phyloP scores from a whole-genome alignment of 768 basidiomycete species.

The Russula griseocarnosa region DNA sequence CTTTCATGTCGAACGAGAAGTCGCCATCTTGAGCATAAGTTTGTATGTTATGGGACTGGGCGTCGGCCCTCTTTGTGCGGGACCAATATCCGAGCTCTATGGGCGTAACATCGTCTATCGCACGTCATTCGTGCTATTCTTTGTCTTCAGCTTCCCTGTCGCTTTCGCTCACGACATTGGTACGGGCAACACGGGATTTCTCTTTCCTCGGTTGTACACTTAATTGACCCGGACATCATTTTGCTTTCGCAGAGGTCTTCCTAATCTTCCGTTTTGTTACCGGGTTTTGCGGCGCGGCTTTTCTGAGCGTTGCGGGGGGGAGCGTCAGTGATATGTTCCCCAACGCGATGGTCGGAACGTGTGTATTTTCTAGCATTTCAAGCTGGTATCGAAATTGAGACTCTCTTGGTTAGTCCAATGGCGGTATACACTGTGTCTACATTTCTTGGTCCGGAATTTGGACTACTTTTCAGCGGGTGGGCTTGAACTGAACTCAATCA shows the following conservation, averaged over 20 bases:
- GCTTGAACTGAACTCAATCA: conserved; percentile 26
- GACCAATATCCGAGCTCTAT: conserved; percentile 48
- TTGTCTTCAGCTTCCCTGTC: conserved; percentile 63
- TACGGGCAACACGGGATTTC: conserved; percentile 29
- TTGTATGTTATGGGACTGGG: conserved; percentile 39
- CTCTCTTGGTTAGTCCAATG: conserved; percentile 44
- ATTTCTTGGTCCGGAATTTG: conserved; percentile 53
- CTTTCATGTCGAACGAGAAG: conserved; percentile 39
- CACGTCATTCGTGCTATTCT: conserved; percentile 55
- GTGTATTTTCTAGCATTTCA: conserved; percentile 29
- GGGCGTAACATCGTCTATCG: conserved; percentile 65
- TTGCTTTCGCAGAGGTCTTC: conserved; percentile 46
- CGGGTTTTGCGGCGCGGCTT: conserved; percentile 54
- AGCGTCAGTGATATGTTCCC: conserved; percentile 42
- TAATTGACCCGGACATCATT: not conserved
- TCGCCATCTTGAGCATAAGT: conserved; percentile 42
- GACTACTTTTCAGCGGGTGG: conserved; percentile 58
- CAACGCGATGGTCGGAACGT: conserved; percentile 58
- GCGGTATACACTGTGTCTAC: conserved; percentile 49
- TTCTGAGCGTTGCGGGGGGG: conserved; percentile 57
- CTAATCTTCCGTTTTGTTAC: conserved; percentile 58
- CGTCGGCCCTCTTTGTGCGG: conserved; percentile 33
- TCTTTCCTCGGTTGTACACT: not conserved
- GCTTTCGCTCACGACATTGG: conserved; percentile 68
- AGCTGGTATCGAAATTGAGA: not conserved